Percentiles rank a stretch among this genome's conserved stretches.
phyloP scores from a whole-genome alignment of 768 basidiomycete genomes.

The Serendipita sp. region DNA sequence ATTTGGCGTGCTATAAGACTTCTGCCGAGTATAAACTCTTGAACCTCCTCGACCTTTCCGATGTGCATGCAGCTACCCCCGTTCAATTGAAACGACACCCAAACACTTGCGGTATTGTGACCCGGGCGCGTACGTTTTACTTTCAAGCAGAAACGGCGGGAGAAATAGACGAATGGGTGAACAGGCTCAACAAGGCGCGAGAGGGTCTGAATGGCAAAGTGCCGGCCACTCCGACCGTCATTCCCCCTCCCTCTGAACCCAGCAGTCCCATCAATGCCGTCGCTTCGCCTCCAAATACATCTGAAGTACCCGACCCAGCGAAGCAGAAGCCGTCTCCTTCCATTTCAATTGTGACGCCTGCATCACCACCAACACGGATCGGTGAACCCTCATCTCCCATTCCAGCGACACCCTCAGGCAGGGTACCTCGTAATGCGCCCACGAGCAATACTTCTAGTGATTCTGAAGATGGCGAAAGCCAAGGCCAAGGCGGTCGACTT shows the following conservation, averaged over 20 bases:
- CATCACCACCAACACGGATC: neutral
- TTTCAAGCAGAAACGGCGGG: slow-evolving; percentile 55
- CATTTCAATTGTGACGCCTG: neutral
- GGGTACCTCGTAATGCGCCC: slow-evolving; percentile 10
- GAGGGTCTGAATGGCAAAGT: slow-evolving; percentile 43
- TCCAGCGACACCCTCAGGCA: slow-evolving; percentile 28
- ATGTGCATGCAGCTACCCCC: slow-evolving; percentile 79
- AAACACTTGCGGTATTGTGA: slow-evolving; percentile 84
- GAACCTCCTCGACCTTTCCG: slow-evolving; percentile 68
- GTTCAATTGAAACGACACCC: slow-evolving; percentile 79
- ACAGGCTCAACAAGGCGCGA: slow-evolving; percentile 61
- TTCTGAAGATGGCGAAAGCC: neutral
- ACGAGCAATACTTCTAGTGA: slow-evolving; percentile 9
- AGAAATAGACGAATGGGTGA: slow-evolving; percentile 76
- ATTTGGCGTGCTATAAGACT: slow-evolving; percentile 93
- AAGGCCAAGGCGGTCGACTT: slow-evolving; percentile 25
- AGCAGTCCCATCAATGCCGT: neutral
- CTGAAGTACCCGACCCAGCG: neutral
- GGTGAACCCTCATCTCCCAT: slow-evolving; percentile 11
- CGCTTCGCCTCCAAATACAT: neutral
- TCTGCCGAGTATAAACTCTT: slow-evolving; percentile 88
- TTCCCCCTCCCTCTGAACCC: slow-evolving; percentile 13
- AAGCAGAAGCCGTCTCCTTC: neutral
- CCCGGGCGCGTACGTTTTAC: slow-evolving; percentile 79
- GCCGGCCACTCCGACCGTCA: neutral